A percentile compares a stretch with the other conserved stretches of the same genome.
phyloP scores from a whole-genome alignment of 2,329 filamentous ascomycete genomes.

The Cercospora canescens region DNA sequence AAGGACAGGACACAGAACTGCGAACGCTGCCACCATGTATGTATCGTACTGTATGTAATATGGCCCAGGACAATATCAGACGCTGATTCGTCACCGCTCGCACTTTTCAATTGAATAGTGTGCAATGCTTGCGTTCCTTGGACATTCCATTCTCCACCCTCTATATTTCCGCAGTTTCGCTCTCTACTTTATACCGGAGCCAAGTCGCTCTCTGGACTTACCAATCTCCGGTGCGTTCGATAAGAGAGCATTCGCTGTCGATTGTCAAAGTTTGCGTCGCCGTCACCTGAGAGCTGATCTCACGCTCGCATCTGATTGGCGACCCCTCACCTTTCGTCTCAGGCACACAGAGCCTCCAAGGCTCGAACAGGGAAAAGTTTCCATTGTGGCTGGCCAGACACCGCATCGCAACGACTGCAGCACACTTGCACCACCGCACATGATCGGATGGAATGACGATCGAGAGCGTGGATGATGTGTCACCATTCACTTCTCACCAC shows the following conservation, averaged over 20 bases:
- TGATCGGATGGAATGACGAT: conserved; percentile 7
- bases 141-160: background rate
- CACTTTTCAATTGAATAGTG: background rate
- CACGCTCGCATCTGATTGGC: background rate
- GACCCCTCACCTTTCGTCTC: background rate
- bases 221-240: background rate
- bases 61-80: background rate
- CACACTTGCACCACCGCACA: background rate
- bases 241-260: background rate
- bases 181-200: background rate
- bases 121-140: background rate
- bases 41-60: background rate
- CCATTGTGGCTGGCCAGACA: conserved; percentile 2
- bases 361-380: background rate
- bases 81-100: background rate
- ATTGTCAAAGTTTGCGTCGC: background rate
- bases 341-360: no score
- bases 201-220: background rate
- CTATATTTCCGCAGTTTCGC: background rate
- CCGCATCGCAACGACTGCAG: background rate
- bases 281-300: background rate
- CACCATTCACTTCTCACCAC: conserved; percentile 1
- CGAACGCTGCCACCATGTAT: background rate
- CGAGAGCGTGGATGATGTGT: conserved; percentile 3
- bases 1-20: background rate